These are phyloP conservation scores for Cordyceps militaris DNA, from an alignment of 2,329 filamentous ascomycete genomes.

Conservation along the genomic window DNA sequence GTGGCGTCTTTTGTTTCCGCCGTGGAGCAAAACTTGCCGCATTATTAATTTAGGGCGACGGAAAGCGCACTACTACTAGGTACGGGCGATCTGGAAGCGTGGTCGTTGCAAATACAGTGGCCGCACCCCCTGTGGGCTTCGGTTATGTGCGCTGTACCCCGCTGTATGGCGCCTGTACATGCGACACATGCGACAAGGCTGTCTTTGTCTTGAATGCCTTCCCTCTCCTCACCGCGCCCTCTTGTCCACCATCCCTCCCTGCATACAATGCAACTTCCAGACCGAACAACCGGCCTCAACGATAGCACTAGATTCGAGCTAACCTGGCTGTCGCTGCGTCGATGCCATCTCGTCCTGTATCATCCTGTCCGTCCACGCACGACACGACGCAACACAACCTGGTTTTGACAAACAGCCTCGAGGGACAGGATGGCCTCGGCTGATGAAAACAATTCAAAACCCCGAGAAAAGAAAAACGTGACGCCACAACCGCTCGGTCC, in stretches of 20 bases:
- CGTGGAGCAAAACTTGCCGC: no score
- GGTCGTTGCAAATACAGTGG: background rate
- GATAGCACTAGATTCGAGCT: no score
- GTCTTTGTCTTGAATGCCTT: background rate
- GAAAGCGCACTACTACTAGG: no score
- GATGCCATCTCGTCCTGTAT: no score
- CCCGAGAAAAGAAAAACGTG: background rate
- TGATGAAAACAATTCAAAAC: no score
- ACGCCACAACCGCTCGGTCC: constrained; percentile 2
- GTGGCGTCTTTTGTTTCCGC: background rate
- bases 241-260: background rate
- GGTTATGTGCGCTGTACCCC: background rate
- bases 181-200: background rate
- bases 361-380: no score
- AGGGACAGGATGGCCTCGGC: no score
- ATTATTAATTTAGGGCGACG: background rate
- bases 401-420: no score
- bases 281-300: background rate
- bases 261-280: background rate
- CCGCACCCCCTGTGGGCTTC: background rate
- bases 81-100: background rate
- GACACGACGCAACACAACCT: no score
- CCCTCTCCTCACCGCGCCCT: background rate
- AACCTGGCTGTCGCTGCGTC: no score
- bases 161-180: background rate